Base-by-base conservation (phyloP, 768 basidiomycete genomes). In the Naganishia randhawae region DNA sequence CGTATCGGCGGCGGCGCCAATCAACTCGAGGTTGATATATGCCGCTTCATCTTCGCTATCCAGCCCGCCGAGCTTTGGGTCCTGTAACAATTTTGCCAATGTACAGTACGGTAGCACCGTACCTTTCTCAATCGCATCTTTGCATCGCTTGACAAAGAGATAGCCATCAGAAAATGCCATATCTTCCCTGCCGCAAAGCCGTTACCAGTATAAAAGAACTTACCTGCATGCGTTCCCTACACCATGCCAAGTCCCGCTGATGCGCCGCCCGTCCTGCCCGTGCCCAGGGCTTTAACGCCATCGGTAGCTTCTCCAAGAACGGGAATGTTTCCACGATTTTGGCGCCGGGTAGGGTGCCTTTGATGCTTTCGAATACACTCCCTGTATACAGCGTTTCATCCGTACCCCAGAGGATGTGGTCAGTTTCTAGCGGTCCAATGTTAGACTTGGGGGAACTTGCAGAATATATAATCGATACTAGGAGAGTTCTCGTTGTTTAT, bases 11-110 rank as follows among this genome's bases (percentile, higher is more conserved):
- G 45, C 45, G 14, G 45, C 45, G 45, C 45, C 45, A 22, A 48
- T 48, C 45, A 48, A 48, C 45, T 48, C 45, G 45, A 48, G 45
- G 45, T 48, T 48, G 45, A 48, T 48, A 48, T 48, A 48, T 13
- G 45, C 45, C n/a, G 45, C 45, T 22, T 48, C 45, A 22, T 48
- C 45, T 22, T 48, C 45, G 45, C n/a, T 48, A 48, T 48, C 45
- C 45, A 48, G 19, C 19, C 45, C 45, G 6, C 45, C 45, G n/a
- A 48, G 11, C 25, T 48, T 48, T 6, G 45, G 45, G 11, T 48
- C 45, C n/a, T 48, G 45, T 11, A 48, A 22, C n/a, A 48, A 48
- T 22, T 22, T 48, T 22, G 45, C 45, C 11, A 48, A 13, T n/a
- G 45, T 48, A 11, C 45, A 48, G 45, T 48, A 48, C 3, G 45